Base-by-base conservation (phyloP, 192 early-diverging fungal genomes). In the Umbelopsis sp. region DNA sequence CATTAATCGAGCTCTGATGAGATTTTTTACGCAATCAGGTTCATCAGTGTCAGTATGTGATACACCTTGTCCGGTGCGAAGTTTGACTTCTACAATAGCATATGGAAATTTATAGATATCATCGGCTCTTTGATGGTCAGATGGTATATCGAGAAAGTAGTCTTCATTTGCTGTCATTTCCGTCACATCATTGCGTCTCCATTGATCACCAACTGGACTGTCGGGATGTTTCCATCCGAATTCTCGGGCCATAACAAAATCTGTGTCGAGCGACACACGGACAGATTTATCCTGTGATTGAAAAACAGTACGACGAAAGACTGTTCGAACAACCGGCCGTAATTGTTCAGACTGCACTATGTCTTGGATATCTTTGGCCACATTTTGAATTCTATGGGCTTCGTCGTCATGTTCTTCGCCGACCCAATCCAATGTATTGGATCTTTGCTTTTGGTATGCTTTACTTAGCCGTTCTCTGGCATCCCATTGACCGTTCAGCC, bases 1-100 rank as follows among this genome's bases (percentile, higher is more conserved):
- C 66, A 67, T 49, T 44, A 67, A 45, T 67, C 48, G 66, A 13
- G 46, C 23, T 44, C 66, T 22, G 1, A 67, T 10, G 16, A 67
- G 66, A 13, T 16, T 49, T 49, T 67, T 47, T 10, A 67, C 45
- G 16, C 66, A 67, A 25, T 49, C 48, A 13, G 66, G 66, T 67
- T 49, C 66, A 33, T 49, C 66, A 23, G 10, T n/a, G 21, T 67
- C 66, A 37, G 33, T 64, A 13, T 4, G 44, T 25, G 41, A 11
- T 30, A 25, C 16, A 20, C 21, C 4, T 12, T 49, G 66, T 4
- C 22, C 4, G n/a, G 45, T 9, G n/a, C 66, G 66, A 23, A 67
- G 21, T 20, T 67, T 67, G 12, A 67, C 66, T 46, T 67, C 66
- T 2, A 67, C 27, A 18, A 67, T 49, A 15, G 44, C 66, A 33